Percentiles rank a stretch among this genome's conserved stretches.
Evolutionary conservation across 495 filamentous ascomycete species (phyloP).

Genomic region (Schizothecium vesticola): DNA sequence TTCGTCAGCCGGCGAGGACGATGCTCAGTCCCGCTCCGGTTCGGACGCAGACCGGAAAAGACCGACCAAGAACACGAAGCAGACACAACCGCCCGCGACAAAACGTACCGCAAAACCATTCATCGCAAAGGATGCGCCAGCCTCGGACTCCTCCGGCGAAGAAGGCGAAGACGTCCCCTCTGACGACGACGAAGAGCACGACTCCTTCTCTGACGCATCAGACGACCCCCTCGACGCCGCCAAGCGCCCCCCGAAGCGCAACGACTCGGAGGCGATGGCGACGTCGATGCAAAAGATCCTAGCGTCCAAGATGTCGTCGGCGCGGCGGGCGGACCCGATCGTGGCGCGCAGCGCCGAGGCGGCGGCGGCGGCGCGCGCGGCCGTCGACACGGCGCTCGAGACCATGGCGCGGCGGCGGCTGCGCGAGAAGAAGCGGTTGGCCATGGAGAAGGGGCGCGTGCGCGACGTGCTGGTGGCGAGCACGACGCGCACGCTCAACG

Average conservation of each 20-base stretch:
- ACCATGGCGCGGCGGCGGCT: slow-evolving; percentile 70
- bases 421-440: slow-evolving; percentile 72
- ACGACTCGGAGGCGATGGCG: slow-evolving; percentile 85
- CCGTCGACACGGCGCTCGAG: slow-evolving; percentile 72
- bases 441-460: slow-evolving; percentile 80
- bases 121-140: slow-evolving; percentile 31
- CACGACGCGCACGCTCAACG: slow-evolving; percentile 35
- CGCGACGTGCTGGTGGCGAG: slow-evolving; percentile 66
- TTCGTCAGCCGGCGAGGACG: slow-evolving; percentile 28
- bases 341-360: slow-evolving; percentile 72
- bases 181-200: slow-evolving; percentile 30
- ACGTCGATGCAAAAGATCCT: slow-evolving; percentile 90
- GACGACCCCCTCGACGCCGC: slow-evolving; percentile 32
- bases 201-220: slow-evolving; percentile 31
- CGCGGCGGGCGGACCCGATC: slow-evolving; percentile 79
- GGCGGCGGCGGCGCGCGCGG: slow-evolving; percentile 55
- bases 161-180: slow-evolving; percentile 22
- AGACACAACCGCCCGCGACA: slow-evolving; percentile 19
- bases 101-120: slow-evolving; percentile 16
- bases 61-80: slow-evolving; percentile 7
- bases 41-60: slow-evolving; percentile 27
- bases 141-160: slow-evolving; percentile 9
- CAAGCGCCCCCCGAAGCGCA: slow-evolving; percentile 58
- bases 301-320: slow-evolving; percentile 71
- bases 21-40: slow-evolving; percentile 37